These are phyloP conservation scores for Xylaria cubensis DNA, from an alignment of 495 filamentous ascomycete species.

Conservation along the genomic window DNA sequence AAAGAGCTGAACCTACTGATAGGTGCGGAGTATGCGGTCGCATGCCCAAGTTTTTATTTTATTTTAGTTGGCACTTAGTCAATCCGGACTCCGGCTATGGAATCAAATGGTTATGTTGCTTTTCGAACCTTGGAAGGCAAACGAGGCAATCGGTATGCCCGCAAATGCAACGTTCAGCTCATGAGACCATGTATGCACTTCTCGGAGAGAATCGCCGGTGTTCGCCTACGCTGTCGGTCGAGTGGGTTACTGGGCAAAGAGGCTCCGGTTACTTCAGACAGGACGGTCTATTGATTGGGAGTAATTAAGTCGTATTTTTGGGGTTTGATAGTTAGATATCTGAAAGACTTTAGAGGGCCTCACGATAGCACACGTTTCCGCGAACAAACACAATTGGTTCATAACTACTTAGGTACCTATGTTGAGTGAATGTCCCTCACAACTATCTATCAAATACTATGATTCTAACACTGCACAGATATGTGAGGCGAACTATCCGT, in stretches of 20 bases:
- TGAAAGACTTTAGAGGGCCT: neutral
- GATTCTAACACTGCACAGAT: neutral
- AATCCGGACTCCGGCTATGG: conserved; percentile 13
- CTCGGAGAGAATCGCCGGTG: conserved; percentile 16
- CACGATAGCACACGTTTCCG: neutral
- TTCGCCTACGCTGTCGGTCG: neutral
- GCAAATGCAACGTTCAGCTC: conserved; percentile 14
- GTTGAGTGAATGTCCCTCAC: neutral
- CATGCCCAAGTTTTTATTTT: neutral
- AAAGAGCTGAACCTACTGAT: neutral
- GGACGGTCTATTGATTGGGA: neutral
- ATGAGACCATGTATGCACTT: neutral
- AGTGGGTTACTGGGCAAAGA: neutral
- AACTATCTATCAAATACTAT: neutral
- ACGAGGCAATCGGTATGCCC: conserved; percentile 8
- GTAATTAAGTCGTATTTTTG: neutral
- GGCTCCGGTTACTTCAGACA: conserved; percentile 3
- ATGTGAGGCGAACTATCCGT: neutral
- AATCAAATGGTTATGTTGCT: neutral
- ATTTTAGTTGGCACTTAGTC: neutral
- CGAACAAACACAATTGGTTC: neutral
- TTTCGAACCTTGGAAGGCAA: neutral
- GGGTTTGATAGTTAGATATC: neutral
- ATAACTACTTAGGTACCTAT: neutral
- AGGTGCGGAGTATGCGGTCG: neutral